These are phyloP conservation scores for Colletotrichum euphorbiae DNA, from an alignment of 2,329 filamentous ascomycete genomes.

Conservation along the genomic window DNA sequence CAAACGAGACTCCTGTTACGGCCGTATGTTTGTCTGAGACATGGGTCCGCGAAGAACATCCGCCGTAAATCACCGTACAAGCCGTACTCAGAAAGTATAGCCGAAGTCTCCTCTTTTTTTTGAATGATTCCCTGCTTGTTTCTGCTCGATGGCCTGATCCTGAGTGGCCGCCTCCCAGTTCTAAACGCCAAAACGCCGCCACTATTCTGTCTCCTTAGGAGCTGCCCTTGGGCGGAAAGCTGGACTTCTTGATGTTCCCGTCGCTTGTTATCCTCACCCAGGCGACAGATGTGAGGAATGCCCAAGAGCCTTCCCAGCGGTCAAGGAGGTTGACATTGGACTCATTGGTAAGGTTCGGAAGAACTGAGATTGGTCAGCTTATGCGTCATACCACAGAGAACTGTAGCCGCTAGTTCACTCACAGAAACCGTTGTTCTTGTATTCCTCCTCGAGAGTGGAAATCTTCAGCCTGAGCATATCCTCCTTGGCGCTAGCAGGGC, in stretches of 20 bases:
- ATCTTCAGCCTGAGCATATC: constrained; percentile 81
- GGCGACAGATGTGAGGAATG: constrained; percentile 78
- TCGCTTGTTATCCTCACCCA: constrained; percentile 80
- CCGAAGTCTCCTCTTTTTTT: constrained; percentile 3
- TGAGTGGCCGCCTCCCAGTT: background rate
- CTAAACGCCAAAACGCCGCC: constrained; percentile 35
- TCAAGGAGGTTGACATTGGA: constrained; percentile 74
- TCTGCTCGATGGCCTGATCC: background rate
- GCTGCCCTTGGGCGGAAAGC: constrained; percentile 75
- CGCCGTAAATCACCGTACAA: constrained; percentile 13
- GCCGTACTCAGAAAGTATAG: constrained; percentile 17
- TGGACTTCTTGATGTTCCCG: constrained; percentile 74
- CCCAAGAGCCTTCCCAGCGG: constrained; percentile 87
- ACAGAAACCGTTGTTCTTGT: constrained; percentile 82
- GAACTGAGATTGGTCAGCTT: constrained; percentile 36
- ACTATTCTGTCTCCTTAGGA: constrained; percentile 36
- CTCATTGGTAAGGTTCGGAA: constrained; percentile 80
- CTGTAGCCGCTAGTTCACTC: constrained; percentile 46
- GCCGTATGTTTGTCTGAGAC: constrained; percentile 32
- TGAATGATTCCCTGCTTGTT: constrained; percentile 5
- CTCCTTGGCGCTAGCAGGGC: constrained; percentile 82
- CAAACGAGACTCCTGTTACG: constrained; percentile 32
- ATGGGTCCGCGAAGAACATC: constrained; percentile 11
- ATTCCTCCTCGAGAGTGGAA: constrained; percentile 80
- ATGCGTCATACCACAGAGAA: background rate